phyloP scores from a whole-genome alignment of 768 basidiomycete genomes.

The Dentipellis sp. region DNA sequence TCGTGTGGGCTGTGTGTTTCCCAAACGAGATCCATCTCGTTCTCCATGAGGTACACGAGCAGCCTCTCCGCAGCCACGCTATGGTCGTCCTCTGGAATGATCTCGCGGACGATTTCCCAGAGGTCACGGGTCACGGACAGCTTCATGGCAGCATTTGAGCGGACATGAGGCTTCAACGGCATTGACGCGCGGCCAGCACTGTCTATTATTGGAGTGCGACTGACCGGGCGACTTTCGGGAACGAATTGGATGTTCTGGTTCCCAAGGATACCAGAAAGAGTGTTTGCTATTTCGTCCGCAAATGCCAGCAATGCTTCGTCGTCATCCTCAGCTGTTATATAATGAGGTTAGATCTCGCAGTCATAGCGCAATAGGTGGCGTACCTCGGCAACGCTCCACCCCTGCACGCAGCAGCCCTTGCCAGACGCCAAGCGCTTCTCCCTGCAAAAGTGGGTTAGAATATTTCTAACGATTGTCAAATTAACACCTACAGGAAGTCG shows the following conservation, averaged over 20 bases:
- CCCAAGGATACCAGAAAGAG: conserved; percentile 9
- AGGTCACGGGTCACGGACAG: conserved; percentile 49
- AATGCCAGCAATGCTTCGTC: conserved; percentile 19
- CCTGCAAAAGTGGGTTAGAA: conserved; percentile 19
- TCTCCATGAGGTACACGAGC: conserved; percentile 38
- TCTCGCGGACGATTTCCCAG: conserved; percentile 38
- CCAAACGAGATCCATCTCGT: conserved; percentile 35
- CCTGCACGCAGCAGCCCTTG: conserved; percentile 43
- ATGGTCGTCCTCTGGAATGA: conserved; percentile 35
- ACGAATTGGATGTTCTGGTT: conserved; percentile 10
- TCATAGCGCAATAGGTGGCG: conserved; percentile 1
- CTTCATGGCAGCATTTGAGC: conserved; percentile 41
- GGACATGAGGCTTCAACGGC: conserved; percentile 13
- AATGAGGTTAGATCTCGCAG: conserved; percentile 1
- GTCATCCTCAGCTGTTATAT: conserved; percentile 32
- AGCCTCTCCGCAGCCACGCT: conserved; percentile 34
- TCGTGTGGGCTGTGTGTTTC: conserved; percentile 33
- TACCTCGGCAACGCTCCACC: conserved; percentile 38
- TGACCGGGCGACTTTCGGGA: neutral
- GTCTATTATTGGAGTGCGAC: neutral
- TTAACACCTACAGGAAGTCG: conserved; percentile 39
- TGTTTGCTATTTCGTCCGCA: conserved; percentile 7
- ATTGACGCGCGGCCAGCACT: neutral
- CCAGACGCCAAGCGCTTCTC: conserved; percentile 48
- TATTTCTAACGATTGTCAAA: neutral